Base-by-base conservation (phyloP, 2,329 filamentous ascomycete genomes). In the Capronia americana region DNA sequence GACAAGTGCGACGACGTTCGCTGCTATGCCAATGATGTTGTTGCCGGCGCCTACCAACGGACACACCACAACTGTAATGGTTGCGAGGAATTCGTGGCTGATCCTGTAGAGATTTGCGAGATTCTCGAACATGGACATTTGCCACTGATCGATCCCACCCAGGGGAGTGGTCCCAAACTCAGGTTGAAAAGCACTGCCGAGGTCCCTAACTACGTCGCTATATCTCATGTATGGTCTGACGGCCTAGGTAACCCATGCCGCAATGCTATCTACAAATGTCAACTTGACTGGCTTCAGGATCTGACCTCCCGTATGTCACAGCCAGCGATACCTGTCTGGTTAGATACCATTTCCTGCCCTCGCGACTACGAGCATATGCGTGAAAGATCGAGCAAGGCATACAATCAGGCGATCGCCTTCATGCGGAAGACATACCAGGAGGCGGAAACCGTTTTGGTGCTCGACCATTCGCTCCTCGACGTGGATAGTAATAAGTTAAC, bases 181-280 rank as follows among this genome's bases (percentile, higher is more conserved):
- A 20, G 28, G n/a, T 44, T 60, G 26, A 48, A 50, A 50, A 50
- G 57, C 57, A 32, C 57, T 24, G 46, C 23, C n/a, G 28, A 30
- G 8, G n/a, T 23, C 24, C 30, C 44, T 28, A 53, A 61, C 4
- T 61, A 61, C 34, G n/a, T 44, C 23, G 48, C 48, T 10, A 54
- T 61, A n/a, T 61, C 58, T 8, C 58, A 61, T 11, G 46, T 61
- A 12, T 61, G 58, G 58, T 61, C 58, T 6, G 58, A 61, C 17
- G 58, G 58, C 12, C 48, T 54, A 20, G 58, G 58, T 17, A 61
- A 61, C 34, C 58, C 58, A 17, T 11, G 53, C 14, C 30, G 30
- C 30, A 61, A 61, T 23, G 58, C 48, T 3, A 41, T 61, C 28
- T 53, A 53, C 58, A 26, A 32, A 14, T 61, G 58, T 41, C 58